Evolutionary conservation across 495 filamentous ascomycete species (phyloP), one percentile per base, ranked within the genome.

Genomic region (Evernia prunastri): DNA sequence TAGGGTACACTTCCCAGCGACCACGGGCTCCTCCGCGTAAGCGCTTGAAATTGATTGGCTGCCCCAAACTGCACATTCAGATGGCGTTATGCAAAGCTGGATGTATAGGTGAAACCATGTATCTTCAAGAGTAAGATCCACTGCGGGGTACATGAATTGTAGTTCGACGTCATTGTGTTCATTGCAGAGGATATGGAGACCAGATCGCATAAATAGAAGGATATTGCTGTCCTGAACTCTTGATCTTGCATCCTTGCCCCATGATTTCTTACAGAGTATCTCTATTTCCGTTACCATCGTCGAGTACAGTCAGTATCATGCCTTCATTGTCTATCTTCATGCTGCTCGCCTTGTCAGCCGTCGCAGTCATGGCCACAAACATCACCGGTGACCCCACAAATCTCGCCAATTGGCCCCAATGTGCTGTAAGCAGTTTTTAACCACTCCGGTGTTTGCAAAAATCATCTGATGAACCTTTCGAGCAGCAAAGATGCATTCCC

Each of bases 301-400:
- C 23, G 36, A 2, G 6, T 2, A 5, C 0, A 51, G 0, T 6
- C 25, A 51, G 78, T 64, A 77, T 82, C 68, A 79, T 85, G 36
- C 74, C 45, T 27, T 49, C 12, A 27, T 0, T 59, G 2, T 63
- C 35, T 39, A 12, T 54, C 3, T 58, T 59, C 20, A 27, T 29
- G 35, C 61, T 63, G 7, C 25, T 63, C 18, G 53, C 31, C 23
- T 35, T 40, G 15, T 35, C 43, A 40, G 36, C 43, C 29, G 51
- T 29, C n/a, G 36, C 10, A 10, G 31, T 57, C 39, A 43, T 18
- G 25, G 51, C 49, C 25, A 66, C 58, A 8, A 66, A 54, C 42
- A 66, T 31, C 15, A 31, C 43, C n/a, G 29, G 43, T 10, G 65
- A 67, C 56, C 65, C 65, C 1, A 67, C 65, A 20, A 47, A 67